Conservation (phyloP, 1,284 basidiomycete species). For the Cryptococcus sp. region DNA sequence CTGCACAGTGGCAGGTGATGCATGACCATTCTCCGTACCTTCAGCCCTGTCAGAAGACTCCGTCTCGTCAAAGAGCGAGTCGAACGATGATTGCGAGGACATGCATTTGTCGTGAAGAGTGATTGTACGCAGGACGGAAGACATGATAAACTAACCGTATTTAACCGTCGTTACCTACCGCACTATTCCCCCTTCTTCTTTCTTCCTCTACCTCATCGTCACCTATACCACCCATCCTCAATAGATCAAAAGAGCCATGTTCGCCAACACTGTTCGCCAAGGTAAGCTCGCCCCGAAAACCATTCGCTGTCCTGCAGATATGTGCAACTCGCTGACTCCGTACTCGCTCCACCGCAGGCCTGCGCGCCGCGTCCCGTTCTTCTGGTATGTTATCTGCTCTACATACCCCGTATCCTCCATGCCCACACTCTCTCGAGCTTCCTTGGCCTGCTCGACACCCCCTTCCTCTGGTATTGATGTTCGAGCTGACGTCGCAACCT, state of each 20-base stretch:
- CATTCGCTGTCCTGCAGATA: no score
- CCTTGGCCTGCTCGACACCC: no score
- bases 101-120: not conserved
- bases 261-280: constrained; percentile 44
- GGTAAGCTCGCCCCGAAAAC: constrained; percentile 18
- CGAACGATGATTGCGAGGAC: constrained; percentile 6
- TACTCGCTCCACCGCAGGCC: constrained; percentile 23
- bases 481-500: constrained; percentile 1
- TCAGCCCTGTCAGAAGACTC: not conserved
- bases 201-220: not conserved
- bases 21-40: not conserved
- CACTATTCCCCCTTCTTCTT: not conserved
- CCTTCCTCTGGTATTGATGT: no score
- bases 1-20: constrained; percentile 1
- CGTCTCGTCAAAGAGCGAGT: constrained; percentile 22
- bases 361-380: constrained; percentile 47
- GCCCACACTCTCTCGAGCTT: not conserved
- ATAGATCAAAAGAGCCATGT: constrained; percentile 26
- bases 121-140: not conserved
- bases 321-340: not conserved
- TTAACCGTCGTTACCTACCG: not conserved
- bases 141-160: not conserved
- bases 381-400: constrained; percentile 31
- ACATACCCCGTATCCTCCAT: not conserved
- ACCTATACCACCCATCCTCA: constrained; percentile 1